These are phyloP conservation scores for Penicillium sp. DNA, from an alignment of 2,329 filamentous ascomycete genomes.

Conservation along the genomic window DNA sequence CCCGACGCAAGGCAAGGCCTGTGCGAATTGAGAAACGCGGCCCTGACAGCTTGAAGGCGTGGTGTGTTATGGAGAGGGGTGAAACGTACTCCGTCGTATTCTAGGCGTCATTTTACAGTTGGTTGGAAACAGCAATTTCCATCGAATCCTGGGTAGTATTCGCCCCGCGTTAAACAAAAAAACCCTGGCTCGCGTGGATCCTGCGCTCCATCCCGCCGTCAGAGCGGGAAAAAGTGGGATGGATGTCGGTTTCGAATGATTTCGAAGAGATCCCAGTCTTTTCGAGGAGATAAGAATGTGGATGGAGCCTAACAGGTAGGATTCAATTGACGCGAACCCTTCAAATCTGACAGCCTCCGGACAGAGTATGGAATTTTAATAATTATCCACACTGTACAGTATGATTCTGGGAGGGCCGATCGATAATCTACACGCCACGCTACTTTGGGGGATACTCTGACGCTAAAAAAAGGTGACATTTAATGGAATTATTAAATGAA, in stretches of 20 bases:
- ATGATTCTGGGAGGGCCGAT: slow-evolving; percentile 11
- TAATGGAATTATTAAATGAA: slow-evolving; percentile 2
- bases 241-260: neutral
- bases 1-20: slow-evolving; percentile 21
- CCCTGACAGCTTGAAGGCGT: slow-evolving; percentile 12
- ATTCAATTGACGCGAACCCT: neutral
- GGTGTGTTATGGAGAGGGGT: slow-evolving; percentile 2
- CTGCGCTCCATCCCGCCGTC: slow-evolving; percentile 15
- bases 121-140: no score
- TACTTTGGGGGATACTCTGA: slow-evolving; percentile 10
- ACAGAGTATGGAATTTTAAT: neutral
- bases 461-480: slow-evolving; percentile 8
- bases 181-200: slow-evolving; percentile 20
- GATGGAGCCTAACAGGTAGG: no score
- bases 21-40: slow-evolving; percentile 11
- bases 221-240: neutral
- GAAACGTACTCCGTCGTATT: no score
- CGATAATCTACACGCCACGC: slow-evolving; percentile 25
- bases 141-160: slow-evolving; percentile 1
- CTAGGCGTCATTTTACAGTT: no score
- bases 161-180: slow-evolving; percentile 10
- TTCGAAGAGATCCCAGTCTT: no score
- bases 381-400: neutral
- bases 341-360: neutral
- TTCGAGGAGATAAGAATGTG: no score